phyloP scores from a whole-genome alignment of 1,284 basidiomycete genomes.

The Puccinia triticina region DNA sequence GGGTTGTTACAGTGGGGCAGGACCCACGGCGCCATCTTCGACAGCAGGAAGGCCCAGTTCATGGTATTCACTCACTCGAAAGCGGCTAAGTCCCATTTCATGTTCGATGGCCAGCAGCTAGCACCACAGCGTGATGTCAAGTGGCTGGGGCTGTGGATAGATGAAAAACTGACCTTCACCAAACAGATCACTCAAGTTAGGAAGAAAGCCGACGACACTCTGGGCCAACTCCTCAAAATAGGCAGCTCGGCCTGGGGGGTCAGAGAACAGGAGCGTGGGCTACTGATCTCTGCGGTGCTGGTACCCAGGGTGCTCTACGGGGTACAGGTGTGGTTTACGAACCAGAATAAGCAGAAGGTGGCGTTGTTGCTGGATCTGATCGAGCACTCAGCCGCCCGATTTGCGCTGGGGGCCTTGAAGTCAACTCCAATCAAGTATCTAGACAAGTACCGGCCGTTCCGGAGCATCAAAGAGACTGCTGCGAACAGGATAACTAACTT shows the following conservation, averaged over 20 bases:
- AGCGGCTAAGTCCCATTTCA: not conserved
- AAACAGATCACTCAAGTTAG: not conserved
- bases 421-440: no score
- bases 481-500: no score
- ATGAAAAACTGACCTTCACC: no score
- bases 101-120: no score
- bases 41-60: slow-evolving; percentile 19
- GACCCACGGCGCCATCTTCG: slow-evolving; percentile 27
- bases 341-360: not conserved
- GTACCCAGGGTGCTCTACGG: slow-evolving; percentile 9
- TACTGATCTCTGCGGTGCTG: not conserved
- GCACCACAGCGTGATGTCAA: no score
- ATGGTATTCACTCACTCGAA: not conserved
- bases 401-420: no score
- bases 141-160: no score
- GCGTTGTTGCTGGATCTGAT: not conserved
- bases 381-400: no score
- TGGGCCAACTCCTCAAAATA: slow-evolving; percentile 1
- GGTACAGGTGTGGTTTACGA: not conserved
- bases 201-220: not conserved
- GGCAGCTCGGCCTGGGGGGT: not conserved
- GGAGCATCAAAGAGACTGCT: no score
- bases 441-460: no score
- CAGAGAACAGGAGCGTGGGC: not conserved
- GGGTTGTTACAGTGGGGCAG: not conserved